Conservation (phyloP, 192 early-diverging fungal species). For the Coemansia sp. region DNA sequence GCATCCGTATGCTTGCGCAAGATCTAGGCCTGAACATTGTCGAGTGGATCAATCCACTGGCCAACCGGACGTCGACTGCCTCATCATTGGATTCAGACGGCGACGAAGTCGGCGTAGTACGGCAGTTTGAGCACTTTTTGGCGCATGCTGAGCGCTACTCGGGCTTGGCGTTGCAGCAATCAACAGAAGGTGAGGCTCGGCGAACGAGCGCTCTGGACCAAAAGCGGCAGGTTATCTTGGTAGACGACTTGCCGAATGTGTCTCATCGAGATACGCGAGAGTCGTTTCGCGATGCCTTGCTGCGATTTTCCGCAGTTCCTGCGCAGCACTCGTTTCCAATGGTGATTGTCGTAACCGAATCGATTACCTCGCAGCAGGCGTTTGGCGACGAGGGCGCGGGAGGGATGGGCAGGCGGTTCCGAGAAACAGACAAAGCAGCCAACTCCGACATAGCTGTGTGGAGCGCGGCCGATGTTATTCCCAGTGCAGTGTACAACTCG, state of each 20-base stretch:
- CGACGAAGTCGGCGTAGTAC: conserved; percentile 46
- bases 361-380: conserved; percentile 29
- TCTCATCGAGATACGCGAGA: conserved; percentile 51
- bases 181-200: neutral
- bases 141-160: conserved; percentile 58
- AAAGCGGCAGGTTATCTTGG: conserved; percentile 53
- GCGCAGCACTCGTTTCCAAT: conserved; percentile 39
- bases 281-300: conserved; percentile 57
- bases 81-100: conserved; percentile 13
- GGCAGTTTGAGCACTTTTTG: conserved; percentile 60
- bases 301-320: conserved; percentile 39
- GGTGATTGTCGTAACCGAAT: conserved; percentile 49
- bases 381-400: conserved; percentile 21
- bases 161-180: conserved; percentile 19
- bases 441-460: conserved; percentile 20
- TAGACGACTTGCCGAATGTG: conserved; percentile 66
- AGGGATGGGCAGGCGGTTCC: conserved; percentile 2
- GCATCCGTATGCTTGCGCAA: conserved; percentile 58
- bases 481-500: conserved; percentile 25
- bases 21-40: conserved; percentile 59
- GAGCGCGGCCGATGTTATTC: conserved; percentile 40
- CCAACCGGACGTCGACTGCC: conserved; percentile 4
- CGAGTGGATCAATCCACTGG: conserved; percentile 66
- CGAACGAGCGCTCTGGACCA: neutral
- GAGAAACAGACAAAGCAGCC: conserved; percentile 5